Percentiles rank a stretch among this genome's conserved stretches.
phyloP scores from a whole-genome alignment of 805 yeast species.

The Alloascoidea hylecoeti region DNA sequence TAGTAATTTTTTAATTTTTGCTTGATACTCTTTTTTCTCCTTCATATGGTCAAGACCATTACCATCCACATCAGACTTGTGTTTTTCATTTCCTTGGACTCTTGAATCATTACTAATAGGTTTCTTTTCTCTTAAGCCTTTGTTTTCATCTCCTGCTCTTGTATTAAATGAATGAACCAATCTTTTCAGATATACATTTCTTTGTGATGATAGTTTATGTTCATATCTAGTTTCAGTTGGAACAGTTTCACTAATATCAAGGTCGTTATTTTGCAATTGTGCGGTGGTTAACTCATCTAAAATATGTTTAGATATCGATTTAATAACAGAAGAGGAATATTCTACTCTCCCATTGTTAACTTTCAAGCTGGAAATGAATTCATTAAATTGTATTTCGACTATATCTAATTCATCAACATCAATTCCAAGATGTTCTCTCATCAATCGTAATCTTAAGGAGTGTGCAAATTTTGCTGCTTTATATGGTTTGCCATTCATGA shows the following conservation, averaged over 20 bases:
- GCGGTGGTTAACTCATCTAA: too few species aligned
- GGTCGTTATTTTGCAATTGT: background rate
- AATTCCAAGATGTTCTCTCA: constrained; percentile 95
- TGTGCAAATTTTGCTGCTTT: constrained; percentile 82
- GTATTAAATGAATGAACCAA: constrained; percentile 51
- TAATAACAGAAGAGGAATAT: background rate
- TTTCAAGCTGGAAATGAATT: constrained; percentile 6
- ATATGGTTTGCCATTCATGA: constrained; percentile 74
- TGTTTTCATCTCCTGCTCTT: constrained; percentile 78
- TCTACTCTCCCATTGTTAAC: background rate
- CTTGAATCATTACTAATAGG: constrained; percentile 72
- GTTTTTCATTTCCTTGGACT: constrained; percentile 51
- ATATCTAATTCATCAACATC: constrained; percentile 78
- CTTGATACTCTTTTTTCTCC: constrained; percentile 7
- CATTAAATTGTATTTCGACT: constrained; percentile 58
- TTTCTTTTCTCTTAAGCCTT: constrained; percentile 76
- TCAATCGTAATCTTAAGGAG: constrained; percentile 73
- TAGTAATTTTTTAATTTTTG: background rate
- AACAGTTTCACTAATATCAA: background rate
- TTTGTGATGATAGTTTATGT: too few species aligned
- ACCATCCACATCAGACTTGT: constrained; percentile 65
- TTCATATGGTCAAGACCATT: constrained; percentile 56
- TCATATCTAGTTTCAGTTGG: background rate
- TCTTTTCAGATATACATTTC: background rate
- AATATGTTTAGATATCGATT: too few species aligned